Evolutionary conservation across 139 green algal species (phyloP).

Genomic region (Zygnema cylindricum): DNA sequence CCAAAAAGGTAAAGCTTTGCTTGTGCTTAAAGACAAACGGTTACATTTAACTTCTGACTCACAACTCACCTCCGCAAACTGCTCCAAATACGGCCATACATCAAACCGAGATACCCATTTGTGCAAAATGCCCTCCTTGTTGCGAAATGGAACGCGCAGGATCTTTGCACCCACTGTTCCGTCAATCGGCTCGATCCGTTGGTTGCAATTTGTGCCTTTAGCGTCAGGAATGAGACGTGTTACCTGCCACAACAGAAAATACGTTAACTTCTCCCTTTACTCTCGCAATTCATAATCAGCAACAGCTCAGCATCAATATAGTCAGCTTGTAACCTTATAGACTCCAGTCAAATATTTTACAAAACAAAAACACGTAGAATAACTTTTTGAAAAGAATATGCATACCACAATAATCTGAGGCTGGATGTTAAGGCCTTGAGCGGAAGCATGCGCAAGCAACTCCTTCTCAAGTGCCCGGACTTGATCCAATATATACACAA

Average conservation of each 20-base stretch:
- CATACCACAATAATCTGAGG: constrained; percentile 74
- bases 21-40: too few relatives aligned
- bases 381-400: background rate
- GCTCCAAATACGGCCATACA: constrained; percentile 85
- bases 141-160: constrained; percentile 80
- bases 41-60: too few relatives aligned
- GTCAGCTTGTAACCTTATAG: too few relatives aligned
- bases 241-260: constrained; percentile 65
- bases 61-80: constrained; percentile 72
- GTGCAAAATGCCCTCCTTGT: constrained; percentile 62
- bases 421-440: constrained; percentile 45
- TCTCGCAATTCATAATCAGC: too few relatives aligned
- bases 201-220: constrained; percentile 78
- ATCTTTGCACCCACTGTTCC: constrained; percentile 75
- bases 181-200: constrained; percentile 78
- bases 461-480: constrained; percentile 58
- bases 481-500: constrained; percentile 89
- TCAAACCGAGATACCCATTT: constrained; percentile 81
- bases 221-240: constrained; percentile 83
- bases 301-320: too few relatives aligned
- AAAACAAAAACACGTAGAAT: background rate
- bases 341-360: too few relatives aligned
- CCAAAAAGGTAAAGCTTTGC: too few relatives aligned
- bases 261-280: constrained; percentile 2
- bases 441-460: background rate